Conservation (phyloP, 139 green algal genomes). For the Spirogloea muscicola region DNA sequence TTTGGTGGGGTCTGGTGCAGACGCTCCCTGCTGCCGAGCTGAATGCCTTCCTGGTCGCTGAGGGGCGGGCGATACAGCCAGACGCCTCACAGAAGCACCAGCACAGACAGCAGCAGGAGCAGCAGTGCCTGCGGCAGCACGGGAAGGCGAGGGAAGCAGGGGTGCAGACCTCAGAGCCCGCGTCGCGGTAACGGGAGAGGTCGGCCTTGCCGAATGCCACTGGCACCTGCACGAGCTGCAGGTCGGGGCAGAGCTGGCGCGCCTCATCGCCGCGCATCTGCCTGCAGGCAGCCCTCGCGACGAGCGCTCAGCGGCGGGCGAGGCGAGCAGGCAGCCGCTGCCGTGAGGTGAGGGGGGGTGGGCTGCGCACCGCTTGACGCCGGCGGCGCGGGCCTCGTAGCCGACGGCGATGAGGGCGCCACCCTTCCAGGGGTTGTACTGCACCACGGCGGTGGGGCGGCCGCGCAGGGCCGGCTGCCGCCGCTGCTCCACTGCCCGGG, state of each 20-base stretch:
- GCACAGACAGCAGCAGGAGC: background rate
- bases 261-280: constrained; percentile 68
- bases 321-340: no score
- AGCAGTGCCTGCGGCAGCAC: background rate
- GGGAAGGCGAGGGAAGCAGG: no score
- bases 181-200: constrained; percentile 67
- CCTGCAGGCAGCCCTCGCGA: constrained; percentile 49
- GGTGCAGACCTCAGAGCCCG: constrained; percentile 50
- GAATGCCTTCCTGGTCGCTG: background rate
- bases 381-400: constrained; percentile 61
- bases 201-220: constrained; percentile 77
- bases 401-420: constrained; percentile 71
- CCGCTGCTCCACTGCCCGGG: constrained; percentile 49
- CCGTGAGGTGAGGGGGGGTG: no score
- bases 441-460: constrained; percentile 58
- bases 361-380: constrained; percentile 75
- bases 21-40: background rate
- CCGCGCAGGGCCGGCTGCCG: constrained; percentile 50
- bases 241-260: constrained; percentile 59
- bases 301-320: no score
- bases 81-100: background rate
- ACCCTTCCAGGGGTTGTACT: constrained; percentile 57
- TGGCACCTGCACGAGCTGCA: constrained; percentile 69
- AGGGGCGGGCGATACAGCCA: background rate
- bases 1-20: background rate